Evolutionary conservation across 2,329 filamentous ascomycete species (phyloP), one percentile per base, ranked within the genome.

Genomic region (Exophiala lecanii-corni): DNA sequence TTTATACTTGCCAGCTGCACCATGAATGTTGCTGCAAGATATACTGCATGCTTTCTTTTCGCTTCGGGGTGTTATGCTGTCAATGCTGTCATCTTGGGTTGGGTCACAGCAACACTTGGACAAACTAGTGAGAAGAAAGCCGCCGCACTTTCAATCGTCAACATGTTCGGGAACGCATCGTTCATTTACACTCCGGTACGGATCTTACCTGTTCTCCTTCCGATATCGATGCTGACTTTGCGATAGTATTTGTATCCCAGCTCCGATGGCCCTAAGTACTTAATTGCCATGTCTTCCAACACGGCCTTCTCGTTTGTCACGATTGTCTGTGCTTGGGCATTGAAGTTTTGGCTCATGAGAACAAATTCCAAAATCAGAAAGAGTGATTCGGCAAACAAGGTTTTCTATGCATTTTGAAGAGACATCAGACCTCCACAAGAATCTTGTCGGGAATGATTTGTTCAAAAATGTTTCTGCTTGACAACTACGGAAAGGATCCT

Each of bases 121-220:
- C 63, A 69, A 35, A 68, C 66, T 1, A 53, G 62, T 2, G 67
- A 69, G 47, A 71, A 70, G 54, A 66, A 67, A 36, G 65, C 67
- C 13, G 65, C 66, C 4, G 56, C 60, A 4, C 55, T 68, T 12
- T 63, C 64, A 0, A 64, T 68, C 34, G 66, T 67, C 10, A 69
- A 70, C 33, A 60, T 64, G 1, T 55, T 64, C 4, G 61, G 60
- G 1, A 69, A 67, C 21, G 38, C 31, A n/a, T 45, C 43, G 2
- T 45, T 45, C 31, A 45, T 45, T 25, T 45, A 36, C 36, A 34
- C 9, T 39, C 43, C 30, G 15, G 9, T 5, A 16, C 5, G 18
- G 5, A n/a, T 28, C 9, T 9, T 9, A n/a, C n/a, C 25, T 28
- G 17, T 5, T 32, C n/a, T 13, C 12, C 5, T 13, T 5, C 5